These are phyloP conservation scores for Mycogone perniciosa DNA, from an alignment of 2,329 filamentous ascomycete genomes.

Conservation along the genomic window DNA sequence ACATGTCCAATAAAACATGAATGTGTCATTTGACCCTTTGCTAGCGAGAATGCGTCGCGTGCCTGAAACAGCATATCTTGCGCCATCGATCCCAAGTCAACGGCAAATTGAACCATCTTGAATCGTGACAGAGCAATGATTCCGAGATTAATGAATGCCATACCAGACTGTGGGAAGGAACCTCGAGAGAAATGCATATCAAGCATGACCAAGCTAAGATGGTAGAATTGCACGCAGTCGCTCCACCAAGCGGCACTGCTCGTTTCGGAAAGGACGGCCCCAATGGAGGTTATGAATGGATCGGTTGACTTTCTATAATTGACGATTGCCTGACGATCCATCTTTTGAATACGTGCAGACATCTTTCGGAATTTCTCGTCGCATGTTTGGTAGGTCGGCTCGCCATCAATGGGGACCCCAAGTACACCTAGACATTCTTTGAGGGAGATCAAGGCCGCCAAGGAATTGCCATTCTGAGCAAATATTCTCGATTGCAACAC, in stretches of 20 bases:
- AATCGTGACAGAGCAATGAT: slow-evolving; percentile 64
- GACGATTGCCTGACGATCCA: slow-evolving; percentile 44
- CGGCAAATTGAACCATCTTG: slow-evolving; percentile 61
- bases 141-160: slow-evolving; percentile 61
- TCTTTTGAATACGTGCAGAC: slow-evolving; percentile 51
- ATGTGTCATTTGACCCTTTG: slow-evolving; percentile 63
- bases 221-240: slow-evolving; percentile 65
- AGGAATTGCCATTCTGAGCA: slow-evolving; percentile 65
- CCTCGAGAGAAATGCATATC: slow-evolving; percentile 58
- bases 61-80: slow-evolving; percentile 59
- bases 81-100: slow-evolving; percentile 57
- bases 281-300: slow-evolving; percentile 54
- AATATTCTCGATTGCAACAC: slow-evolving; percentile 76
- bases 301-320: slow-evolving; percentile 40
- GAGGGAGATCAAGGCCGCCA: slow-evolving; percentile 61
- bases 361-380: slow-evolving; percentile 66
- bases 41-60: slow-evolving; percentile 58
- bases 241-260: slow-evolving; percentile 68
- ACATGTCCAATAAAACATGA: slow-evolving; percentile 66
- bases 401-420: slow-evolving; percentile 57
- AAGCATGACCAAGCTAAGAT: slow-evolving; percentile 61
- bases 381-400: slow-evolving; percentile 68
- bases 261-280: slow-evolving; percentile 64
- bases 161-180: slow-evolving; percentile 61
- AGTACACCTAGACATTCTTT: slow-evolving; percentile 66